phyloP scores from a whole-genome alignment of 2,329 filamentous ascomycete genomes.

The Conoideocrella luteorostrata region DNA sequence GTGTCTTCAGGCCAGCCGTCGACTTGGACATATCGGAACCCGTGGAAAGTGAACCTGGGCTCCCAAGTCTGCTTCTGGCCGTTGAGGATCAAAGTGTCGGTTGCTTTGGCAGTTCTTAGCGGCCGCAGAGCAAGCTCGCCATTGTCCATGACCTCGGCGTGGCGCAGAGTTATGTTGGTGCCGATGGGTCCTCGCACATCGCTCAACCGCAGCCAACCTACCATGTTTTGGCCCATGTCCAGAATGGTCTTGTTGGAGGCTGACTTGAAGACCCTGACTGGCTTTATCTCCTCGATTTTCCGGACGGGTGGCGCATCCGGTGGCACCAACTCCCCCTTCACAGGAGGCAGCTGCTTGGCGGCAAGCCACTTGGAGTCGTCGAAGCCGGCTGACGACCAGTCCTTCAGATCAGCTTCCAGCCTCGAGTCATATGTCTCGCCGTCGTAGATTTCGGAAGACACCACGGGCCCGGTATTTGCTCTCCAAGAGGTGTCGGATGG shows the following conservation, averaged over 20 bases:
- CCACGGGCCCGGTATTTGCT: no score
- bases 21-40: no score
- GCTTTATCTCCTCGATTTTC: constrained; percentile 25
- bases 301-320: constrained; percentile 39
- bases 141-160: constrained; percentile 50
- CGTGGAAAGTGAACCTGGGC: no score
- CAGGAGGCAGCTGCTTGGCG: constrained; percentile 23
- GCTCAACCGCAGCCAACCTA: constrained; percentile 39
- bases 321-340: constrained; percentile 28
- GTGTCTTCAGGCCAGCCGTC: no score
- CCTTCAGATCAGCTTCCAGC: constrained; percentile 21
- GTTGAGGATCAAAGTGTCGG: no score
- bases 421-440: constrained; percentile 44
- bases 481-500: no score
- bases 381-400: constrained; percentile 20
- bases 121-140: constrained; percentile 36
- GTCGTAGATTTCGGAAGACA: constrained; percentile 48
- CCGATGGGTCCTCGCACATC: constrained; percentile 28
- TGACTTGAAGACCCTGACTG: constrained; percentile 22
- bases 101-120: no score
- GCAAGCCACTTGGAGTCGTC: constrained; percentile 20
- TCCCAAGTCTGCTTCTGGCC: no score
- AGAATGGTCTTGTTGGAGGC: constrained; percentile 38
- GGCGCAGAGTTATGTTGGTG: constrained; percentile 37
- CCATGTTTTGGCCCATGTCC: constrained; percentile 54